These are phyloP conservation scores for Diaporthe batatas DNA, from an alignment of 2,329 filamentous ascomycete genomes.

Conservation along the genomic window DNA sequence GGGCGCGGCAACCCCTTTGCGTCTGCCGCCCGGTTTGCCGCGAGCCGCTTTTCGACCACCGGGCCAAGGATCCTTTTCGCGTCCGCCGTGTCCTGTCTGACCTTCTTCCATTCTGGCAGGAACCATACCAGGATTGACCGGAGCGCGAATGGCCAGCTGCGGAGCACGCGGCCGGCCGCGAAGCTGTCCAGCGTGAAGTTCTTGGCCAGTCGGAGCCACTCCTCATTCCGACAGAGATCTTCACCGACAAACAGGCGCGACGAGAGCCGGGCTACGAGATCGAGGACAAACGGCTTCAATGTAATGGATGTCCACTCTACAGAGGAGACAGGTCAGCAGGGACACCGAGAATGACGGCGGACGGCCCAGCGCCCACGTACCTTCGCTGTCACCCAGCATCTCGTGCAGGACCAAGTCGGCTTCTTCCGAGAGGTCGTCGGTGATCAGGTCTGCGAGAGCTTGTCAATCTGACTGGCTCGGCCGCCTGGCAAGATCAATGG, in stretches of 20 bases:
- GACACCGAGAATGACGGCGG: neutral
- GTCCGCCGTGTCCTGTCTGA: conserved; percentile 54
- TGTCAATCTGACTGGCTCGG: neutral
- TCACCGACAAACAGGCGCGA: conserved; percentile 63
- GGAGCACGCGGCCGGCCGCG: conserved; percentile 53
- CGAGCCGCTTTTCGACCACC: conserved; percentile 47
- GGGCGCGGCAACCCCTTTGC: conserved; percentile 29
- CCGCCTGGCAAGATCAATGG: too few relatives aligned
- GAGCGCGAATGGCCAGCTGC: conserved; percentile 55
- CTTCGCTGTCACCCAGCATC: conserved; percentile 27
- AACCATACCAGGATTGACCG: conserved; percentile 60
- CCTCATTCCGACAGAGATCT: conserved; percentile 58
- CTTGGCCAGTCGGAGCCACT: conserved; percentile 61
- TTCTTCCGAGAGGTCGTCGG: conserved; percentile 36
- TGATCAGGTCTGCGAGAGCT: conserved; percentile 23
- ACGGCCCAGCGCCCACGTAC: neutral
- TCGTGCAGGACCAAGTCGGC: conserved; percentile 8
- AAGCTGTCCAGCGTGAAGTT: conserved; percentile 58
- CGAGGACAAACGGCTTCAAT: conserved; percentile 48
- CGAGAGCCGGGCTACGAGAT: conserved; percentile 62
- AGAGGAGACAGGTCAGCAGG: neutral
- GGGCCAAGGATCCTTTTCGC: conserved; percentile 53
- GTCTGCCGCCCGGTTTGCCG: conserved; percentile 46
- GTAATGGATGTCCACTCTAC: conserved; percentile 29
- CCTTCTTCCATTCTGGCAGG: conserved; percentile 54